Percentiles rank a stretch among this genome's conserved stretches.
phyloP scores from a whole-genome alignment of 805 yeast species.

The Saturnispora kantuleensis region DNA sequence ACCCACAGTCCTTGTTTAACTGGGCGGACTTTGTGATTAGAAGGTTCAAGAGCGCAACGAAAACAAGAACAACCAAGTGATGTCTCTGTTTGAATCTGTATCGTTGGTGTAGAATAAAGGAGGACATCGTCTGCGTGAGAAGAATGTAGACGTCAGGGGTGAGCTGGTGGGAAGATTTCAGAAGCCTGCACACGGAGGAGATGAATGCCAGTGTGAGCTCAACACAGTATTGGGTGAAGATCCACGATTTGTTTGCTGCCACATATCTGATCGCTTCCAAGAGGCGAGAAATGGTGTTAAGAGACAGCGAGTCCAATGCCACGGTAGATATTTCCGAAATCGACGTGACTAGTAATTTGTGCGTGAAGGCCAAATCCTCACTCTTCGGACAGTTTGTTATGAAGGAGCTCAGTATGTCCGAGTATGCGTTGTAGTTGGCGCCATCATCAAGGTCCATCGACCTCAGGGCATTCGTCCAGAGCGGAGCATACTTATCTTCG shows the following conservation, averaged over 20 bases:
- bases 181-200: constrained; percentile 8
- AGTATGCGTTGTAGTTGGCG: constrained; percentile 2
- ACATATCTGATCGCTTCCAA: constrained; percentile 30
- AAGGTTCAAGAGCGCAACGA: constrained; percentile 42
- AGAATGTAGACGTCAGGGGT: constrained; percentile 21
- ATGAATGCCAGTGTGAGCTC: constrained; percentile 35
- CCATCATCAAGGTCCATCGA: constrained; percentile 4
- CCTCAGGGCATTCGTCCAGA: constrained; percentile 7
- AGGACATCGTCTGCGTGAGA: constrained; percentile 44
- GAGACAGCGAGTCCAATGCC: neutral
- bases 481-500: neutral
- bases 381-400: constrained; percentile 6
- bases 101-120: constrained; percentile 57
- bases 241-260: constrained; percentile 43
- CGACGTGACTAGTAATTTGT: neutral
- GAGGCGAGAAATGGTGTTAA: constrained; percentile 4
- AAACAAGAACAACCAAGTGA: constrained; percentile 46
- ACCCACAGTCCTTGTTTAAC: constrained; percentile 29
- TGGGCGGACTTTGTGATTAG: constrained; percentile 25
- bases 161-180: constrained; percentile 3
- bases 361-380: neutral
- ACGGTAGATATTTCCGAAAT: constrained; percentile 7
- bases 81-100: constrained; percentile 61
- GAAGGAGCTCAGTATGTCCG: constrained; percentile 1
- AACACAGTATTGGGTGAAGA: constrained; percentile 53